Evolutionary conservation across 2,329 filamentous ascomycete genomes (phyloP).

Genomic region (Dactylonectria macrodidyma): DNA sequence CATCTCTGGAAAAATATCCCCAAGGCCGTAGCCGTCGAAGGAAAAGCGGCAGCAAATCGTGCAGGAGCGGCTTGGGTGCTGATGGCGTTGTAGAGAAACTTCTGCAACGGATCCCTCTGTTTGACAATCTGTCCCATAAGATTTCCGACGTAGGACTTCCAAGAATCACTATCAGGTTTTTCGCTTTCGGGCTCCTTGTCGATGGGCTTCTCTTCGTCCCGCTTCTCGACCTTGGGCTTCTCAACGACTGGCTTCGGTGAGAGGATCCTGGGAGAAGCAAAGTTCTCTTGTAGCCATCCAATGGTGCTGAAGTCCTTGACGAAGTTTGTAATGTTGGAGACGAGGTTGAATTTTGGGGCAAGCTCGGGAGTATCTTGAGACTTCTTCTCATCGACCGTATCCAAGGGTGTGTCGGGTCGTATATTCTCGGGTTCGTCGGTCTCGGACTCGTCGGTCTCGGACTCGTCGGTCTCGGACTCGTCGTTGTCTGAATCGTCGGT

Average conservation of each 20-base stretch:
- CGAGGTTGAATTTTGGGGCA: background rate
- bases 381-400: background rate
- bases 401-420: too few species aligned
- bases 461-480: too few species aligned
- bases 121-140: background rate
- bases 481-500: too few species aligned
- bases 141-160: background rate
- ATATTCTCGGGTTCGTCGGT: too few species aligned
- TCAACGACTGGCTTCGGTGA: background rate
- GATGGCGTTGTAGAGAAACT: background rate
- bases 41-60: background rate
- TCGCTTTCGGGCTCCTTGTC: background rate
- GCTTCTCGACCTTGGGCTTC: background rate
- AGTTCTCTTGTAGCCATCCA: background rate
- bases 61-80: background rate
- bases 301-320: background rate
- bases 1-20: background rate
- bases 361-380: background rate
- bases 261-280: background rate
- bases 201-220: background rate
- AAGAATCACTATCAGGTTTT: background rate
- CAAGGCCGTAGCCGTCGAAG: background rate
- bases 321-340: background rate
- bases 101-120: background rate
- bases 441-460: too few species aligned